Evolutionary conservation across 1,139 yeast genomes (phyloP), one percentile per base, ranked within the genome.

Genomic region (Debaryomyces sp.): DNA sequence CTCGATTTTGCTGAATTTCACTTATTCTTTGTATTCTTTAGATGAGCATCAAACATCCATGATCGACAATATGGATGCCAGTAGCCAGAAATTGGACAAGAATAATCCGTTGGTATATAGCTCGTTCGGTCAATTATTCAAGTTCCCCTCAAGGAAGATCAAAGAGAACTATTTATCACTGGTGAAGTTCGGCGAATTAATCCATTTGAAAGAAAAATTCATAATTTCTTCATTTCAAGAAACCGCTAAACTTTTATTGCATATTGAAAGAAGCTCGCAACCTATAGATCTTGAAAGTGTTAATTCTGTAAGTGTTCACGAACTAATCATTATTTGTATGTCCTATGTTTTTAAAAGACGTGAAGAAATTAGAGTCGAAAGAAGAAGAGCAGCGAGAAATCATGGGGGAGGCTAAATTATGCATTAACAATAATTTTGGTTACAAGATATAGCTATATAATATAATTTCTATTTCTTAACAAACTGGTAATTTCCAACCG

Each of bases 401-500:
- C n/a, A n/a, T n/a, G n/a, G 35, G 5, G 35, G 12, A 17, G 18
- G 21, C 6, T 32, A 15, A 15, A 7, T 7, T 15, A 15, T 13
- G 12, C 17, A 17, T 10, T 9, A 17, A 32, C 15, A 30, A n/a
- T n/a, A n/a, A n/a, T n/a, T n/a, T 13, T 30, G n/a, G n/a, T 5
- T 12, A 4, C 12, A n/a, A n/a, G 13, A 12, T 12, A 27, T 30
- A 15, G 9, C 1, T 21, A 35, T 35, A 18, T 6, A 17, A 12
- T 21, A 9, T n/a, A 17, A 1, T 18, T 10, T 34, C n/a, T 5
- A 34, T 4, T 18, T 9, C n/a, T 34, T 48, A 62, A 41, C 67
- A 57, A 30, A 64, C 53, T 12, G 62, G 61, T 10, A 64, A 49
- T 32, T 64, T 63, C 76, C 76, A 71, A 6, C 64, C 66, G 29